Percentiles rank a stretch among this genome's conserved stretches.
These are phyloP conservation scores for Lepidium aucheri DNA, from an alignment of 345 rosid genomes.

Conservation along the genomic window DNA sequence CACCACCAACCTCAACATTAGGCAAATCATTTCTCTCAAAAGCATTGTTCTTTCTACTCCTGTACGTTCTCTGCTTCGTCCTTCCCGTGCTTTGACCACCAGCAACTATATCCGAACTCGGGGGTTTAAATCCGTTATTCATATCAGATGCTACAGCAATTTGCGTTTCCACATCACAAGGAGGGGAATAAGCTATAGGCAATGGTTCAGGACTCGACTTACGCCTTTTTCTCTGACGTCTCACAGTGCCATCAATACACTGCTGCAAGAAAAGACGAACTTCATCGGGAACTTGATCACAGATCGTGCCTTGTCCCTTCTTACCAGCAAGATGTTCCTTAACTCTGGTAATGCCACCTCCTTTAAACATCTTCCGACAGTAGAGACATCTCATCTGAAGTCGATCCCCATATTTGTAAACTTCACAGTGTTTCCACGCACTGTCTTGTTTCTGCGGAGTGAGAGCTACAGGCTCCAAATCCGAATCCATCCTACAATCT, in stretches of 20 bases:
- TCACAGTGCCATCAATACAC: constrained; percentile 62
- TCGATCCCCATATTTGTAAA: constrained; percentile 66
- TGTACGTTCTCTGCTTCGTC: constrained; percentile 33
- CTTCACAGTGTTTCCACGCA: constrained; percentile 91
- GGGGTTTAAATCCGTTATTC: constrained; percentile 17
- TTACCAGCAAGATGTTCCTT: constrained; percentile 92
- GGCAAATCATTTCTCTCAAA: constrained; percentile 41
- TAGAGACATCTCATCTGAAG: constrained; percentile 67
- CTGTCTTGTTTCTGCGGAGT: constrained; percentile 84
- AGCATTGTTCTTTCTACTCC: constrained; percentile 29
- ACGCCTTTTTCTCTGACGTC: constrained; percentile 62
- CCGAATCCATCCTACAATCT: constrained; percentile 21
- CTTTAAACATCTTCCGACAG: constrained; percentile 73
- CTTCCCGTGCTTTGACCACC: constrained; percentile 22
- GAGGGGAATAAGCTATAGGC: constrained; percentile 36
- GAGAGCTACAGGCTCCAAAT: constrained; percentile 52
- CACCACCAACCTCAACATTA: constrained; percentile 24
- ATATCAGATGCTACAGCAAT: constrained; percentile 32
- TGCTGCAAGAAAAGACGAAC: constrained; percentile 56
- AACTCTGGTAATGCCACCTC: constrained; percentile 91
- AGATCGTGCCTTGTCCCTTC: constrained; percentile 79
- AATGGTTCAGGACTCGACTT: constrained; percentile 41
- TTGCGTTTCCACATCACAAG: constrained; percentile 27
- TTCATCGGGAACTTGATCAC: constrained; percentile 56
- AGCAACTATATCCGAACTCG: constrained; percentile 5